Percentiles rank a stretch among this genome's conserved stretches.
These are phyloP conservation scores for Phytophthora megakarya DNA, from an alignment of 352 stramenopile genomes.

Conservation along the genomic window DNA sequence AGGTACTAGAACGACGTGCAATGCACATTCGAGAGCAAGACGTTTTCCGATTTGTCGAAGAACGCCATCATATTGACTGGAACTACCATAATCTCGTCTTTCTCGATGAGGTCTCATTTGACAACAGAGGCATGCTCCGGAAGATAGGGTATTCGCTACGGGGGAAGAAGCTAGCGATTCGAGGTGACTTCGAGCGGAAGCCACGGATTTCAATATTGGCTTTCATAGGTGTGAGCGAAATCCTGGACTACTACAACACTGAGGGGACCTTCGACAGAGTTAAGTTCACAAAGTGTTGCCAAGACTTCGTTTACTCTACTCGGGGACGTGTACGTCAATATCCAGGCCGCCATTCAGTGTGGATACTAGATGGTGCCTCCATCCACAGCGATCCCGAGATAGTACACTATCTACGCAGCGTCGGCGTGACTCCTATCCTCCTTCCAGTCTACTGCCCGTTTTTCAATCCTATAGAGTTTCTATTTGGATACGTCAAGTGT, in stretches of 20 bases:
- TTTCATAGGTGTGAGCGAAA: slow-evolving; percentile 28
- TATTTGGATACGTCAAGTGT: slow-evolving; percentile 33
- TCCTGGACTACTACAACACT: slow-evolving; percentile 37
- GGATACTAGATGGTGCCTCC: slow-evolving; percentile 36
- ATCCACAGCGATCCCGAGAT: slow-evolving; percentile 39
- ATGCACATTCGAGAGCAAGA: too few species aligned
- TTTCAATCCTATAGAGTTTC: slow-evolving; percentile 41
- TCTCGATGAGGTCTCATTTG: slow-evolving; percentile 42
- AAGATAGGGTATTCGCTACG: slow-evolving; percentile 30
- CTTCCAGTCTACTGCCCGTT: slow-evolving; percentile 37
- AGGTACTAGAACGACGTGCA: too few species aligned
- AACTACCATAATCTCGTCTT: slow-evolving; percentile 22
- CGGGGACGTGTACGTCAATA: slow-evolving; percentile 21
- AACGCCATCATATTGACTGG: slow-evolving; percentile 28
- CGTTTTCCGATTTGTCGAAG: slow-evolving; percentile 10
- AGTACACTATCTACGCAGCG: slow-evolving; percentile 35
- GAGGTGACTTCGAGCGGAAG: slow-evolving; percentile 33
- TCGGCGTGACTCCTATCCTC: slow-evolving; percentile 32
- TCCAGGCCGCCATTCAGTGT: slow-evolving; percentile 32
- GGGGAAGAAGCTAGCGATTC: slow-evolving; percentile 31
- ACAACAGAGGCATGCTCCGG: slow-evolving; percentile 37
- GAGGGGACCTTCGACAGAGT: slow-evolving; percentile 35
- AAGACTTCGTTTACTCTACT: slow-evolving; percentile 26
- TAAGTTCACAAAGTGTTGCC: slow-evolving; percentile 30
- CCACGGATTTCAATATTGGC: slow-evolving; percentile 31